Percentiles rank a stretch among this genome's conserved stretches.
These are phyloP conservation scores for Brassica rapa DNA, from an alignment of 345 rosid genomes.

Conservation along the genomic window DNA sequence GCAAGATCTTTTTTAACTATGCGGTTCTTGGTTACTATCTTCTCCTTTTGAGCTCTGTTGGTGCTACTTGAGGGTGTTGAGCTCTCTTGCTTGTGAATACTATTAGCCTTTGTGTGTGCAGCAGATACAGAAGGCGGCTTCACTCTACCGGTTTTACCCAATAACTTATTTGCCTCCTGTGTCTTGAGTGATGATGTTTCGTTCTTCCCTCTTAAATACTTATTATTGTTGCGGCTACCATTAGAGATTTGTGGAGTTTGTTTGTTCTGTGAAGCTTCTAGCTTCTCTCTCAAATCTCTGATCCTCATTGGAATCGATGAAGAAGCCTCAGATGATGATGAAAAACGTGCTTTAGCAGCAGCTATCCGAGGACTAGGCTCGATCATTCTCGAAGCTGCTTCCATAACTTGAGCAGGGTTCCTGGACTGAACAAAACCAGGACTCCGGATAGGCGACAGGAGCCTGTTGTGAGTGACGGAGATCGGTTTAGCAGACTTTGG, in stretches of 20 bases:
- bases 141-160: slow-evolving; percentile 44
- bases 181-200: slow-evolving; percentile 1
- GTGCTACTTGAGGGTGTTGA: slow-evolving; percentile 33
- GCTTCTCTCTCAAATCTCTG: slow-evolving; percentile 71
- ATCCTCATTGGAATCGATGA: slow-evolving; percentile 62
- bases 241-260: slow-evolving; percentile 44
- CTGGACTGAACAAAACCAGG: slow-evolving; percentile 57
- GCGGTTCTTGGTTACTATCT: slow-evolving; percentile 46
- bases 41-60: slow-evolving; percentile 41
- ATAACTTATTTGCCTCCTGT: slow-evolving; percentile 29
- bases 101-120: slow-evolving; percentile 47
- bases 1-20: slow-evolving; percentile 13
- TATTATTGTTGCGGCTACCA: slow-evolving; percentile 23
- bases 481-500: slow-evolving; percentile 78
- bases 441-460: slow-evolving; percentile 48
- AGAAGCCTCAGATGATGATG: slow-evolving; percentile 44
- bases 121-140: slow-evolving; percentile 46
- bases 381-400: slow-evolving; percentile 81
- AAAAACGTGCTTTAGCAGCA: slow-evolving; percentile 38
- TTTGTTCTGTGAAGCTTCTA: slow-evolving; percentile 59
- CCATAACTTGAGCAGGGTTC: slow-evolving; percentile 63
- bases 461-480: slow-evolving; percentile 63
- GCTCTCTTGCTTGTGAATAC: slow-evolving; percentile 49
- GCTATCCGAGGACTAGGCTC: slow-evolving; percentile 56
- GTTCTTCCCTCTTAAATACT: slow-evolving; percentile 17